Evolutionary conservation across 2,329 filamentous ascomycete genomes (phyloP), one percentile per base, ranked within the genome.

Genomic region (Cladosporium colombiae): DNA sequence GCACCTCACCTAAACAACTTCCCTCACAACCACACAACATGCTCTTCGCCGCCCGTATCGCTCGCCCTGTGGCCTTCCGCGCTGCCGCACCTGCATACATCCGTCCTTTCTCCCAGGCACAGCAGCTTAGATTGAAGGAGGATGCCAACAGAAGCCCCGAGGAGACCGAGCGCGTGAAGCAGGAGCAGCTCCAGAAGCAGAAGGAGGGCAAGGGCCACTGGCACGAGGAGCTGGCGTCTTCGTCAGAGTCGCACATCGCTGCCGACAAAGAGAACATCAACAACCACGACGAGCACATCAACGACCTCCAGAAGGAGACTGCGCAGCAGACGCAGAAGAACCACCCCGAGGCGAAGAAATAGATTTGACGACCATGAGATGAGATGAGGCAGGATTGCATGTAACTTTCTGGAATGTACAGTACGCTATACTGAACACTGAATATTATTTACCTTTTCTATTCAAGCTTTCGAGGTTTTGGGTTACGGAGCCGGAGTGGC

Each of bases 231-330:
- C 73, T 82, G 14, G 78, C 78, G 5, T 79, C 77, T 62, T 66
- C 71, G 5, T 76, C 77, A 31, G 81, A 83, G 70, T 75, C 74
- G 62, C 72, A 75, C 62, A 74, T 82, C 40, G 76, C 77, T 21
- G 81, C 81, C 3, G 81, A 83, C 63, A 74, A 72, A 62, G 72
- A 81, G 67, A 66, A 80, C 62, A 78, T 82, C n/a, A 46, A 75
- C 16, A 76, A 81, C 65, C 79, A 81, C 64, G 76, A 74, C 14
- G 67, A 74, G 55, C 80, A 81, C 66, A 81, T 82, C 66, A 73
- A 77, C 69, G 75, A 81, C 21, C 65, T 83, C 68, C 81, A 83
- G 70, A 74, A 81, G 71, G 71, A 82, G 73, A 79, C 77, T 2
- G 76, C 75, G 66, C 70, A 77, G 67, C 75, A 80, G 74, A 74